Evolutionary conservation across 129 eudicot species (phyloP).

Genomic region (Erigeron canadensis): DNA sequence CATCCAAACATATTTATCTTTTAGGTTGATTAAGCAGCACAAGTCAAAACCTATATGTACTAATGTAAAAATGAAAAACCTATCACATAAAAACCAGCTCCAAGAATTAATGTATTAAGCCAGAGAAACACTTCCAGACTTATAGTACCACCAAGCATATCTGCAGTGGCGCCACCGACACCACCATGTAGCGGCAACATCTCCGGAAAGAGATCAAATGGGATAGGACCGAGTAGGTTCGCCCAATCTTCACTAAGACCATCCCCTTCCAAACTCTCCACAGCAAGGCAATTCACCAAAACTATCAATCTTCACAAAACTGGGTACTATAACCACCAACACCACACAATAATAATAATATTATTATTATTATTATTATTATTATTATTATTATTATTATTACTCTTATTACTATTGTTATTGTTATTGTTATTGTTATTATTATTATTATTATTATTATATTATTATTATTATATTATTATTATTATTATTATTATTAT

Average conservation of each 20-base stretch:
- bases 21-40: too few relatives aligned
- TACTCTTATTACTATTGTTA: too few relatives aligned
- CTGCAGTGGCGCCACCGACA: background rate
- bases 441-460: too few relatives aligned
- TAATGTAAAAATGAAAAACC: too few relatives aligned
- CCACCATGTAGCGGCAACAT: slow-evolving; percentile 31
- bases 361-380: too few relatives aligned
- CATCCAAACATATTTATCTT: too few relatives aligned
- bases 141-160: slow-evolving; percentile 17
- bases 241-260: slow-evolving; percentile 51
- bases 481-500: too few relatives aligned
- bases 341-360: too few relatives aligned
- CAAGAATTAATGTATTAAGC: background rate
- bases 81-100: background rate
- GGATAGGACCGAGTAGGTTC: slow-evolving; percentile 53
- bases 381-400: too few relatives aligned
- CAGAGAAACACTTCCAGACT: slow-evolving; percentile 10
- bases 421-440: too few relatives aligned
- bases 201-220: slow-evolving; percentile 35
- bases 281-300: slow-evolving; percentile 46
- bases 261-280: slow-evolving; percentile 55
- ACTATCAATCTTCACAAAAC: slow-evolving; percentile 23
- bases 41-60: too few relatives aligned
- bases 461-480: too few relatives aligned
- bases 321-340: slow-evolving; percentile 22